Evolutionary conservation across 305 asterid genomes (phyloP).

Genomic region (Petunia hybrid): DNA sequence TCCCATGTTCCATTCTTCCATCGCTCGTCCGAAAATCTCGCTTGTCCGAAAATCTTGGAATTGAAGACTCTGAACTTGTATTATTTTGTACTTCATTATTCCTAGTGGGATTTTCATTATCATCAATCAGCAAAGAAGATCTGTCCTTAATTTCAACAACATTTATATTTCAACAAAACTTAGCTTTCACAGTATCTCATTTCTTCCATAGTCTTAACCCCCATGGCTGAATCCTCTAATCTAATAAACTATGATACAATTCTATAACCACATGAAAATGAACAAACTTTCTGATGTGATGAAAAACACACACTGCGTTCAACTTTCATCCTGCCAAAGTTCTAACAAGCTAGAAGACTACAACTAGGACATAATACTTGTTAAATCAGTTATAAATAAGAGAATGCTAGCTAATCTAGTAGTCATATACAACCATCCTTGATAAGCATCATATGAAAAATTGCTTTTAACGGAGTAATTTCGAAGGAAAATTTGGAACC

Average conservation of each 20-base stretch:
- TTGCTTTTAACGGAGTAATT: background rate
- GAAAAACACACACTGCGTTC: background rate
- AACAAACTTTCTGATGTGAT: background rate
- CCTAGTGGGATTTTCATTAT: constrained; percentile 4
- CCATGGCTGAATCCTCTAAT: background rate
- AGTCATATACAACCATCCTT: background rate
- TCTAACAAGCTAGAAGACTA: background rate
- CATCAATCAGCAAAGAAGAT: background rate
- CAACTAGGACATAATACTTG: too few relatives aligned
- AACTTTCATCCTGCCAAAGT: background rate
- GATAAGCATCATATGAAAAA: background rate
- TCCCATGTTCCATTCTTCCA: constrained; percentile 48
- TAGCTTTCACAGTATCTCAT: background rate
- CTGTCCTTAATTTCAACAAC: constrained; percentile 20
- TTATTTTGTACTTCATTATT: constrained; percentile 25
- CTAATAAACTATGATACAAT: background rate
- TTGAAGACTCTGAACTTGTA: constrained; percentile 31
- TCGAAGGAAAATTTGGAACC: constrained; percentile 46
- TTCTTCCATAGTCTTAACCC: background rate
- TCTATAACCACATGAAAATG: background rate
- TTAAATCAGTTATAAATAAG: too few relatives aligned
- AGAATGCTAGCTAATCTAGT: too few relatives aligned
- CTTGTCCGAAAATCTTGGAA: background rate
- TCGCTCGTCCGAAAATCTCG: constrained; percentile 50
- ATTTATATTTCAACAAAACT: constrained; percentile 10